Base-by-base conservation (phyloP, 2,329 filamentous ascomycete genomes). In the Grosmannia huntii region DNA sequence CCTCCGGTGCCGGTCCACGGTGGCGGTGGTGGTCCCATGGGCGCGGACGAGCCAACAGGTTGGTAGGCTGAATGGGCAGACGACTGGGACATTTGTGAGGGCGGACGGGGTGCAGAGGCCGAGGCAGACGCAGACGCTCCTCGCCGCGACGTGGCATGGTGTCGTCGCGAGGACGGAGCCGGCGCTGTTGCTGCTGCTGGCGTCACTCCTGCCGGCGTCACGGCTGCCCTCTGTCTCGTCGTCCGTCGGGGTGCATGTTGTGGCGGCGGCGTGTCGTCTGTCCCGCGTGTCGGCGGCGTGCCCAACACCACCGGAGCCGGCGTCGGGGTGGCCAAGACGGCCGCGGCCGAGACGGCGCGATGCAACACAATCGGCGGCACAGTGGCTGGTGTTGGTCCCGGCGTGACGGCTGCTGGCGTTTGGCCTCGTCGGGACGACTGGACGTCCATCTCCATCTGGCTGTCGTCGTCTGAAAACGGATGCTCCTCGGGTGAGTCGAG, bases 391-490 rank as follows among this genome's bases (percentile, higher is more conserved):
- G 21, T 21, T 55, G 48, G 25, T 51, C 53, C 23, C n/a, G n/a
- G n/a, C n/a, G n/a, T n/a, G n/a, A n/a, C n/a, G n/a, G n/a, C n/a
- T 53, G 28, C 28, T 41, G 59, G 2, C 28, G 27, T 52, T 5
- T 19, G 3, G 12, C 12, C 36, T 38, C 36, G 3, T 38, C 12
- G 6, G 2, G 2, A 16, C 23, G 28, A 4, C 16, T 19, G 50
- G 50, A 19, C 31, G 10, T 62, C 61, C 4, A 62, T 44, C 14
- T 61, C 62, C 62, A 63, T 63, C 21, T 59, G 51, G 4, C 55
- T 55, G 54, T 51, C 36, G 36, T 38, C 38, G 44, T 53, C 44
- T 21, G 48, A 44, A 31, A 54, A 23, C 38, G 53, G 27, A 25
- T 52, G 36, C 23, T 49, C 49, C 7, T 53, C 54, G 1, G 41